Evolutionary conservation across 2,329 filamentous ascomycete species (phyloP).

Genomic region (Cordyceps fumosorosea): DNA sequence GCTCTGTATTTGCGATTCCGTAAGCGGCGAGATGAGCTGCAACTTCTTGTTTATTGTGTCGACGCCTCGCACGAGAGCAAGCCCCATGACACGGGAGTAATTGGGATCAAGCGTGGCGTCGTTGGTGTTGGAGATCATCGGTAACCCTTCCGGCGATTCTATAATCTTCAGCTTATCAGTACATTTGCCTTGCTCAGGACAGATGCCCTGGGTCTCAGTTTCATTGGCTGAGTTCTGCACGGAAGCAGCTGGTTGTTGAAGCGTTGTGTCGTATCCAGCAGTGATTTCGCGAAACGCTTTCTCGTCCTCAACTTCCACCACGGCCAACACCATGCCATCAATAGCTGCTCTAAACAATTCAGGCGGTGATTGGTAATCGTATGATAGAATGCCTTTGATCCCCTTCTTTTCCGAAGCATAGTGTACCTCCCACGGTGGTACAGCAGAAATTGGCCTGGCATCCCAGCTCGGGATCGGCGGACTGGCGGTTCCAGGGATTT

Average conservation of each 20-base stretch:
- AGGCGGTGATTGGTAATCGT: constrained; percentile 56
- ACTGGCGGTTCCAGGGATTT: not conserved
- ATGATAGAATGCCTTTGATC: constrained; percentile 60
- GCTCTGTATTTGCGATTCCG: constrained; percentile 31
- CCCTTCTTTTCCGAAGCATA: constrained; percentile 47
- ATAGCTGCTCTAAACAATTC: constrained; percentile 57
- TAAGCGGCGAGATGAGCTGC: constrained; percentile 59
- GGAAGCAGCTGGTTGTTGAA: not conserved
- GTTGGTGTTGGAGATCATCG: constrained; percentile 51
- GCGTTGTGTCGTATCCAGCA: not conserved
- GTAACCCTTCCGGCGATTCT: constrained; percentile 48
- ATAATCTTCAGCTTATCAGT: constrained; percentile 12
- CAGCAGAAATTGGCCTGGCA: constrained; percentile 45
- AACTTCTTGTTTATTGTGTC: constrained; percentile 47
- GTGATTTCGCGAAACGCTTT: constrained; percentile 39
- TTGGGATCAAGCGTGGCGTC: constrained; percentile 53
- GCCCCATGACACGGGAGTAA: constrained; percentile 52
- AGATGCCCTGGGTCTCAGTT: constrained; percentile 11
- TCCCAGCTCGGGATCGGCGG: constrained; percentile 38
- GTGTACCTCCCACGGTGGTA: constrained; percentile 54
- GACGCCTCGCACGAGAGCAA: constrained; percentile 65
- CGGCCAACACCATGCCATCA: constrained; percentile 62
- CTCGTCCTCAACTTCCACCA: constrained; percentile 53
- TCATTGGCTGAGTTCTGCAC: not conserved
- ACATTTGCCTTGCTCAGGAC: not conserved